A percentile compares a stretch with the other conserved stretches of the same genome.
Evolutionary conservation across 129 eudicot species (phyloP).

Genomic region (Flaveria ramosissima): DNA sequence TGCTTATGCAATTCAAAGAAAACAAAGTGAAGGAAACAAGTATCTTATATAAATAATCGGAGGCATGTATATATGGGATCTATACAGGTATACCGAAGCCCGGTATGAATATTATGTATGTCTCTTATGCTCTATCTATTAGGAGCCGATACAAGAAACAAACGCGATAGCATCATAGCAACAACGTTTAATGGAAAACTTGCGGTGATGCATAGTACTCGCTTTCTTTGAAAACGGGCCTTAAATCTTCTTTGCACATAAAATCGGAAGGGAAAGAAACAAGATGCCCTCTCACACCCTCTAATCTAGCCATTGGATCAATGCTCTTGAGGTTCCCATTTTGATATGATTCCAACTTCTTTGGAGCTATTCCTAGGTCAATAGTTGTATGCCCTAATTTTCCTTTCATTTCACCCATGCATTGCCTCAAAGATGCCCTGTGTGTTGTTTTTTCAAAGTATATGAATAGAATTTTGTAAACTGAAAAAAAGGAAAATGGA

Average conservation of each 20-base stretch:
- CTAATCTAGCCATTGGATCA: conserved; percentile 83
- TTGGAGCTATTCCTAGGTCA: conserved; percentile 92
- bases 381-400: conserved; percentile 80
- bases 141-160: conserved; percentile 13
- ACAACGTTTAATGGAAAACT: conserved; percentile 65
- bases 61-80: conserved; percentile 17
- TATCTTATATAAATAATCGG: neutral
- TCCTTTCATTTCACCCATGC: conserved; percentile 67
- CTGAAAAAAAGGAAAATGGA: neutral
- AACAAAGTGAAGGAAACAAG: neutral
- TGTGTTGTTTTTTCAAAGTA: neutral
- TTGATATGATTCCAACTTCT: conserved; percentile 68
- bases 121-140: conserved; percentile 26
- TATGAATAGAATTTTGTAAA: neutral
- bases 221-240: conserved; percentile 94
- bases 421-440: conserved; percentile 85
- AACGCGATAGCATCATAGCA: conserved; percentile 15
- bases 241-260: conserved; percentile 93
- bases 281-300: conserved; percentile 84
- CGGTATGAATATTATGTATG: conserved; percentile 9
- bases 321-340: conserved; percentile 55
- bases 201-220: conserved; percentile 98
- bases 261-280: conserved; percentile 92
- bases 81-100: conserved; percentile 24
- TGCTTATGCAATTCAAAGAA: neutral